A percentile compares a stretch with the other conserved stretches of the same genome.
Evolutionary conservation across 495 filamentous ascomycete species (phyloP).

Genomic region (Entonaema liquescens): DNA sequence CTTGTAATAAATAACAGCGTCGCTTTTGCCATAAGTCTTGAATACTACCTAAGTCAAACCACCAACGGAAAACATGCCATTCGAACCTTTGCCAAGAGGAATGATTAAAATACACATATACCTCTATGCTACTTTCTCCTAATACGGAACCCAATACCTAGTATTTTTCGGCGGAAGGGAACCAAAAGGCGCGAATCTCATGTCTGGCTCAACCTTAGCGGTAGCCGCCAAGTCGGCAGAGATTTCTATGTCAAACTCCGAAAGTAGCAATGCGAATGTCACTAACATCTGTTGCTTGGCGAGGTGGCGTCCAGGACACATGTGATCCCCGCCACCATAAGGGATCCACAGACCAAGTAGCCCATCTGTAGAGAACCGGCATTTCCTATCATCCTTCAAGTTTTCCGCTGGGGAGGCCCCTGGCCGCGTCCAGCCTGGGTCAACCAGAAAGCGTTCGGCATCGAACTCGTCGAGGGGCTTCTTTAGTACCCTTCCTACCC

Average conservation of each 20-base stretch:
- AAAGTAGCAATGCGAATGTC: neutral
- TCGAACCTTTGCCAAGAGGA: too few species aligned
- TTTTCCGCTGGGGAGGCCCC: neutral
- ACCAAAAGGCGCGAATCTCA: neutral
- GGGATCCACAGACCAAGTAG: neutral
- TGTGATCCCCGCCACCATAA: neutral
- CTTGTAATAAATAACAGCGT: too few species aligned
- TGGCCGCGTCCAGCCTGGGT: neutral
- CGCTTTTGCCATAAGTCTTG: too few species aligned
- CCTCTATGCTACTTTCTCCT: neutral
- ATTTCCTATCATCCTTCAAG: neutral
- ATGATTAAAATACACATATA: too few species aligned
- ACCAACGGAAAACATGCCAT: too few species aligned
- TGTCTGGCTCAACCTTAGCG: neutral
- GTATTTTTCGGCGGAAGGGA: neutral
- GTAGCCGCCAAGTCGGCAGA: neutral
- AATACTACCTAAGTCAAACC: too few species aligned
- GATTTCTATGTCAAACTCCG: neutral
- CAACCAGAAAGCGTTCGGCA: neutral
- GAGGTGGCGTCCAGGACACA: neutral
- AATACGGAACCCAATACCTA: neutral
- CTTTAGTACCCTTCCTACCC: neutral
- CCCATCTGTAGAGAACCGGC: neutral
- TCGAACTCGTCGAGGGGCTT: neutral
- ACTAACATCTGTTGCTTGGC: neutral